Base-by-base conservation (phyloP, 1,284 basidiomycete species). In the Cryptococcus sp. region DNA sequence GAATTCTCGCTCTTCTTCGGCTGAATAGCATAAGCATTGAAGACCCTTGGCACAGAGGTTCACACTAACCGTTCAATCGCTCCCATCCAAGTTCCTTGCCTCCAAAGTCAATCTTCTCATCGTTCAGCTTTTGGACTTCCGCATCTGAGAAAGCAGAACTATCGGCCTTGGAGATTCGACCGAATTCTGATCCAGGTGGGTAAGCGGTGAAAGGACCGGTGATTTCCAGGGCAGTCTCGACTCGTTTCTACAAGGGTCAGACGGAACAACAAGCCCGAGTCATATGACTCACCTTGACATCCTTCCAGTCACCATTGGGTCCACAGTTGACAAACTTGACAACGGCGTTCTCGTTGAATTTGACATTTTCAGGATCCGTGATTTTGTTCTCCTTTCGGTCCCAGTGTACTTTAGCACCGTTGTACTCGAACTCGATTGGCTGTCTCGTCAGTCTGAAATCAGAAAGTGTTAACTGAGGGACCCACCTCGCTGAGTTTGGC, bases 1-100 rank as follows among this genome's bases (percentile, higher is more conserved):
- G 73, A 89, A 87, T 64, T 86, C 86, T 52, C 92, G 81, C 46
- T 89, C 86, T 46, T 83, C 83, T 81, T 90, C 74, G 54, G 72
- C 76, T 71, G 64, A n/a, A 33, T 36, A 50, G 13, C 7, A 13
- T 23, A 23, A 23, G 23, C 23, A 23, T 23, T 23, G 23, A 23
- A 23, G 23, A 34, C 30, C 15, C 23, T 33, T 31, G 15, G 41
- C 23, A 23, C 13, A 44, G 46, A 53, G 44, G 50, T 56, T 65
- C 43, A 56, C 46, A 66, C 61, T 59, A 47, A 71, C 70, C 63
- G 33, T 57, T 49, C 67, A 71, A 67, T 54, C 63, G 60, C 49
- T 59, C 52, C 71, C 75, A 81, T 36, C 58, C 58, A 34, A 70
- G 65, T 46, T 70, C 61, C 35, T 77, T 67, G 53, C 76, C 78